Conservation (phyloP, 1,139 yeast genomes). For the Blastobotrys persicus region DNA sequence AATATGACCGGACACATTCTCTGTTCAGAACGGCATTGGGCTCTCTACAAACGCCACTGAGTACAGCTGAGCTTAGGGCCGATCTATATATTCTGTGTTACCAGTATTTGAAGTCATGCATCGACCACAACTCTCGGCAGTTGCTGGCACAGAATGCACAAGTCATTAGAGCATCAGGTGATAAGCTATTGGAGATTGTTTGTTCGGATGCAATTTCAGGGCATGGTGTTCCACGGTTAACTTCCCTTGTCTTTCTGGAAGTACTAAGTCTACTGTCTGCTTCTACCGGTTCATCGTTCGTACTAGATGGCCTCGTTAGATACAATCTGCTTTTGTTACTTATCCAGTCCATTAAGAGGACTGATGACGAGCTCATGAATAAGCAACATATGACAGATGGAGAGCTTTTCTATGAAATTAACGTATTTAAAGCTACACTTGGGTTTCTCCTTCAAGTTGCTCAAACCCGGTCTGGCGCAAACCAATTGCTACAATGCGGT, state of each 20-base stretch:
- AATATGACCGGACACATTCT: conserved; percentile 56
- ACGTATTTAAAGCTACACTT: conserved; percentile 70
- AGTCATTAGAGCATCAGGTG: conserved; percentile 58
- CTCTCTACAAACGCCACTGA: conserved; percentile 67
- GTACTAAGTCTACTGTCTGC: conserved; percentile 60
- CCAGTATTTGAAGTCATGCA: conserved; percentile 48
- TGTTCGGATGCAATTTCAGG: conserved; percentile 79
- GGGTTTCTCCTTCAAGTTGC: conserved; percentile 72
- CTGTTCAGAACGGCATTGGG: conserved; percentile 70
- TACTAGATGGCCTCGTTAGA: conserved; percentile 59
- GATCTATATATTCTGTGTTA: conserved; percentile 75
- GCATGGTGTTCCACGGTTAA: conserved; percentile 74
- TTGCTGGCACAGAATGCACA: conserved; percentile 49
- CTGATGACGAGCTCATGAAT: conserved; percentile 57
- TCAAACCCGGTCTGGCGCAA: conserved; percentile 73
- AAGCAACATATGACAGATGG: conserved; percentile 20
- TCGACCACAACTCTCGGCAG: conserved; percentile 39
- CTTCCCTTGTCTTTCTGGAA: conserved; percentile 72
- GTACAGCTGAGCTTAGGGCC: conserved; percentile 67
- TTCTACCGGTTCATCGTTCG: conserved; percentile 49
- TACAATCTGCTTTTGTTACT: conserved; percentile 65
- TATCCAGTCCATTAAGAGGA: conserved; percentile 63
- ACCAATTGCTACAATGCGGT: conserved; percentile 70
- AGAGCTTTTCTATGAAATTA: conserved; percentile 59
- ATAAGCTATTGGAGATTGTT: conserved; percentile 58